Evolutionary conservation across 805 yeast genomes (phyloP), one percentile per base, ranked within the genome.

Genomic region (Pichia eremophila): DNA sequence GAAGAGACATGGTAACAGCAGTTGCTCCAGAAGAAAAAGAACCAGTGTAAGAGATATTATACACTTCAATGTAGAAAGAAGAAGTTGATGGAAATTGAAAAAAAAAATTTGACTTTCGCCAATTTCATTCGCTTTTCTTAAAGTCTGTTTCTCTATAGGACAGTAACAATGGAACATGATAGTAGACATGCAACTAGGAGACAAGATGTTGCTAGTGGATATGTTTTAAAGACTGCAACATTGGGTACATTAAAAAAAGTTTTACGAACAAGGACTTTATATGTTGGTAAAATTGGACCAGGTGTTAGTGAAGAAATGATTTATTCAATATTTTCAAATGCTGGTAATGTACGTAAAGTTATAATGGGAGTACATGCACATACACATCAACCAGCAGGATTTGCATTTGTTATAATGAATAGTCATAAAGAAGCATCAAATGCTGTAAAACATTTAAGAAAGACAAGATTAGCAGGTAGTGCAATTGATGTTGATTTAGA

Each of bases 291-390:
- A 63, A 65, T 93, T 32, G 82, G 95, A 2, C 86, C 87, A 56
- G 85, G 82, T 66, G 90, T 98, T 4, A 85, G 96, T 1, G 99
- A 93, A 63, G 99, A 93, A 62, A 97, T 91, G 65, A 78, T 91
- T 15, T 83, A 81, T 62, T 98, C 90, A 64, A 67, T 93, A 45
- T 88, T 93, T 60, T 76, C 84, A 51, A 83, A 84, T 63, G 81
- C 86, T 54, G 98, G 97, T 1, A 71, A 77, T 15, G 81, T 91
- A 38, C 78, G 78, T 54, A 74, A 83, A 58, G 85, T 90, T 39
- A 81, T 91, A 45, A 93, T 93, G 98, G 99, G 99, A 0, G 74
- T 93, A 36, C 97, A 93, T 63, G 75, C 96, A 54, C 82, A 83
- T 62, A 84, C 85, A 55, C 79, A 83, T 58, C 90, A 96, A 1